Conservation (phyloP, 768 basidiomycete genomes). For the Candolleomyces eurysporus region DNA sequence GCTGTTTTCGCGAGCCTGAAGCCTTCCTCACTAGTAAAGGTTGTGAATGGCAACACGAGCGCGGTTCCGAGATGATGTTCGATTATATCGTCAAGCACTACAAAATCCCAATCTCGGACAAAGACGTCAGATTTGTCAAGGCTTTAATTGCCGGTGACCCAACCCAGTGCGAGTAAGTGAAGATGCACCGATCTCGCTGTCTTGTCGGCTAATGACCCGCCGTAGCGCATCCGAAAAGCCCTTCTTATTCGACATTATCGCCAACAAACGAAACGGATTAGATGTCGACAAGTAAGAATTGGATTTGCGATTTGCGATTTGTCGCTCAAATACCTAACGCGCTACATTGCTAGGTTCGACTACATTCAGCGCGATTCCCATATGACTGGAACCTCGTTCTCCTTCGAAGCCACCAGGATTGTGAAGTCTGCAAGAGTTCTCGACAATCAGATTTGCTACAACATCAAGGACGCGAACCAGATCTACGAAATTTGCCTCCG, state of each 20-base stretch:
- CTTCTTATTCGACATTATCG: conserved; percentile 83
- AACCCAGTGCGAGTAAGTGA: conserved; percentile 47
- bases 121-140: conserved; percentile 64
- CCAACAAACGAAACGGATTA: conserved; percentile 77
- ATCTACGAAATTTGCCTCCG: conserved; percentile 73
- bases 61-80: conserved; percentile 83
- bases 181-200: not conserved
- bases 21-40: conserved; percentile 20
- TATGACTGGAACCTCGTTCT: conserved; percentile 64
- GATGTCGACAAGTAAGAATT: conserved; percentile 78
- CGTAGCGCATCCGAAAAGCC: conserved; percentile 52
- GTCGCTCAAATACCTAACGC: not conserved
- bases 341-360: conserved; percentile 54
- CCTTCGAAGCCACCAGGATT: conserved; percentile 54
- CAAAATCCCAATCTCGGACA: conserved; percentile 41
- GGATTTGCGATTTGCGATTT: not conserved
- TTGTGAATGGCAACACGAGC: conserved; percentile 68
- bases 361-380: conserved; percentile 77
- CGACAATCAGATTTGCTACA: conserved; percentile 72
- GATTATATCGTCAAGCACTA: conserved; percentile 63
- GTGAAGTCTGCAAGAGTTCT: conserved; percentile 75
- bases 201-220: not conserved
- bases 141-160: conserved; percentile 73
- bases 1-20: not conserved
- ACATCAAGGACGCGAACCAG: conserved; percentile 78